Base-by-base conservation (phyloP, 495 filamentous ascomycete genomes). In the Neurospora pannonica region DNA sequence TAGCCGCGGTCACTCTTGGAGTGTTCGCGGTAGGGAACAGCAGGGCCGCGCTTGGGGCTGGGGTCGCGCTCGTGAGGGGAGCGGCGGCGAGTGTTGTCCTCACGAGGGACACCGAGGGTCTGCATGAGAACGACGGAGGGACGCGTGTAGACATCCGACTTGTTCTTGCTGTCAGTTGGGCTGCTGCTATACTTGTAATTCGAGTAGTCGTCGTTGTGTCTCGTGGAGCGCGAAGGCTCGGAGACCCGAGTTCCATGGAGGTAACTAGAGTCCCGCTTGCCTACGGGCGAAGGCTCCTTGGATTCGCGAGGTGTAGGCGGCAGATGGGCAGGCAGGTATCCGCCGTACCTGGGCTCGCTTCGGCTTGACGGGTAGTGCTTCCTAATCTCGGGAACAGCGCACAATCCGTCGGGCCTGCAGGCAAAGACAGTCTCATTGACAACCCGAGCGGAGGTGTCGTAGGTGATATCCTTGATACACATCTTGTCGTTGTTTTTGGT, bases 391-490 rank as follows among this genome's bases (percentile, higher is more conserved):
- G 80, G 80, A 39, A 67, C 42, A 28, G 72, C 71, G 71, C 78
- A 79, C 73, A 75, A 70, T 71, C 76, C 70, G 71, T 78, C 80
- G 31, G 78, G 74, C 11, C 71, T 70, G 76, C 81, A 82, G 37
- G 74, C 62, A 38, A 80, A 75, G 0, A 70, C 43, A 72, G 77
- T 76, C 75, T 81, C 80, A 15, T 78, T 77, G 72, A 81, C 69
- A 21, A 46, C 43, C 43, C 5, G 39, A 42, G 39, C 39, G 5
- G 39, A 42, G 40, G 40, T 17, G 78, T 81, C 77, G 78, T 77
- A 76, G 79, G 75, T 83, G 54, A 84, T 75, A 36, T 82, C 82
- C 76, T 81, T 82, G 72, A 82, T 75, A 71, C 85, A 86, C 85
- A 86, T 86, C 48, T 78, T 83, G 80, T 71, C 76, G 75, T 77